phyloP scores from a whole-genome alignment of 768 basidiomycete genomes.

The Tephrocybe sp. region DNA sequence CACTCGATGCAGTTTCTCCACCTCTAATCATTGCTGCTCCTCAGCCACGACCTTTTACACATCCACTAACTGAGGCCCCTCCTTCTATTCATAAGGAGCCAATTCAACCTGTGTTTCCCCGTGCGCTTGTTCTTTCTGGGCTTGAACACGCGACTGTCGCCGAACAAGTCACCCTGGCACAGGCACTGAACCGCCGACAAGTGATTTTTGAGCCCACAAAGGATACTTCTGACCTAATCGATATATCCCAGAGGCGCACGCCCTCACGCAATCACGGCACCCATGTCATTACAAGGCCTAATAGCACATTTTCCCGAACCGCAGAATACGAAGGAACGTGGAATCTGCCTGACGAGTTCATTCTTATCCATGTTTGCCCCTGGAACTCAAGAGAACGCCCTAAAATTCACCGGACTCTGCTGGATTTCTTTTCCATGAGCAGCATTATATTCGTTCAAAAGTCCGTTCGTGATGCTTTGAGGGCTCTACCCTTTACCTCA shows the following conservation, averaged over 20 bases:
- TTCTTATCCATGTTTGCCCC: conserved; percentile 72
- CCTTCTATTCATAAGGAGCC: conserved; percentile 13
- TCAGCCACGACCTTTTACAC: conserved; percentile 20
- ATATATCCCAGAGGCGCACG: neutral
- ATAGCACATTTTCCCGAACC: conserved; percentile 21
- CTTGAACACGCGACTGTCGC: conserved; percentile 57
- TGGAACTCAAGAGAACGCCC: conserved; percentile 65
- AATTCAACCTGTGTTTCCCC: conserved; percentile 38
- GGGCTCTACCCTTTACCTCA: conserved; percentile 26
- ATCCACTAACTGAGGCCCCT: conserved; percentile 35
- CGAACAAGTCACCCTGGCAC: conserved; percentile 57
- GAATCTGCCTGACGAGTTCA: conserved; percentile 65
- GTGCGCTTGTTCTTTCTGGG: conserved; percentile 65
- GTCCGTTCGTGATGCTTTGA: conserved; percentile 35
- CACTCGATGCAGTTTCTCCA: conserved; percentile 2
- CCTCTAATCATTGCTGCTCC: conserved; percentile 14
- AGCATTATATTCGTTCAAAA: conserved; percentile 52
- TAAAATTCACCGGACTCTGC: conserved; percentile 56
- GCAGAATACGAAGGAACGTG: conserved; percentile 40
- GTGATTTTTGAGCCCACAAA: conserved; percentile 40
- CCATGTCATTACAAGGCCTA: neutral
- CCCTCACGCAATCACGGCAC: neutral
- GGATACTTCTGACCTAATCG: conserved; percentile 15
- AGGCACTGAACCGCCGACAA: conserved; percentile 48
- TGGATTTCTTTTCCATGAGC: conserved; percentile 81